Evolutionary conservation across 1,284 basidiomycete genomes (phyloP), one percentile per base, ranked within the genome.

Genomic region (Apiotrichum sp.): DNA sequence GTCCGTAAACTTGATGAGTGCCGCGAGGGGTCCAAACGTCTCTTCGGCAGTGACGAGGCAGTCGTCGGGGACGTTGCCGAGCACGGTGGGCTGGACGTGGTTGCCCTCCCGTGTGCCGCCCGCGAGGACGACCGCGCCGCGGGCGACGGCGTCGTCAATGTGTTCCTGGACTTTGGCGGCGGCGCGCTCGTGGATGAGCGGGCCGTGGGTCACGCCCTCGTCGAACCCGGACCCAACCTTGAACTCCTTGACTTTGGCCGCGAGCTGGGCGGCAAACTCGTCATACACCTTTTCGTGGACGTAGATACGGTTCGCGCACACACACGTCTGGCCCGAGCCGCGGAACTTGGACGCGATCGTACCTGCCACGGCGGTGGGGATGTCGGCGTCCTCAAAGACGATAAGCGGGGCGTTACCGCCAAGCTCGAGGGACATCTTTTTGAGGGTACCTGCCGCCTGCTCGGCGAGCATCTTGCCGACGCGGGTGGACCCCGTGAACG

Each of bases 351-450:
- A 89, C 1, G 83, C 69, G 60, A 96, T 82, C 4, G 89, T 89
- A 80, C 92, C 88, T 61, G 87, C 86, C n/a, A 98, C 89, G 32
- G 96, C 96, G 52, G 87, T 86, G 59, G 93, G 89, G 52, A 99
- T 82, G 71, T 98, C 87, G 0, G 93, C 93, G 69, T 98, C 96
- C 59, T 93, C 89, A 71, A 99, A 98, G 7, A 99, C 91, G 59
- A 75, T 75, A 35, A 73, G 55, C 6, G 73, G 73, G 9, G 73
- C 73, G 49, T 75, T 75, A 33, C 72, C 73, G 43, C 73, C 73
- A 43, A 78, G 69, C 66, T 93, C 91, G 53, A 93, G 78, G 0
- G 89, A 89, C 35, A 92, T 79, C 70, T 97, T 98, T 78, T 99
- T 98, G 64, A 98, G 74, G 0, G 92, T 97, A 2, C 82, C 82